Evolutionary conservation across 768 basidiomycete genomes (phyloP).

Genomic region (Leccinum arenicola): DNA sequence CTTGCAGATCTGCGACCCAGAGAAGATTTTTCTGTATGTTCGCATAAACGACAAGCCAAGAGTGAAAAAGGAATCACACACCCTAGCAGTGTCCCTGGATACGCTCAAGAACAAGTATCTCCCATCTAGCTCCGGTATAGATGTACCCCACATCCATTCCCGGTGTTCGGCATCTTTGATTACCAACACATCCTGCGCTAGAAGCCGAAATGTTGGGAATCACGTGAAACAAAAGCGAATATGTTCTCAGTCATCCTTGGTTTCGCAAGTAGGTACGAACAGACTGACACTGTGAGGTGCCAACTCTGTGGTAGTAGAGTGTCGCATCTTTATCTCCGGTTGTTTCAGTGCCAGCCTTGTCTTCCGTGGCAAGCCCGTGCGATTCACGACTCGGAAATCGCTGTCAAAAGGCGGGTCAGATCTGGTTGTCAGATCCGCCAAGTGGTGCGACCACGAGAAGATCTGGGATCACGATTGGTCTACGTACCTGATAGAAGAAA

Average conservation of each 20-base stretch:
- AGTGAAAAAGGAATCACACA: constrained; percentile 28
- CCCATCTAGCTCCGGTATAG: constrained; percentile 58
- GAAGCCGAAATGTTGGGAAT: constrained; percentile 1
- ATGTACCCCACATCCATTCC: constrained; percentile 59
- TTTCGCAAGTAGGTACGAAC: not conserved
- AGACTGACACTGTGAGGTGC: constrained; percentile 62
- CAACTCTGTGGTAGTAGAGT: constrained; percentile 74
- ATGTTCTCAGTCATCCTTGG: constrained; percentile 6
- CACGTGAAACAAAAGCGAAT: not conserved
- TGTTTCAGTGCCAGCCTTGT: constrained; percentile 56
- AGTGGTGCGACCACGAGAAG: not conserved
- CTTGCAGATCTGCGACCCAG: constrained; percentile 68
- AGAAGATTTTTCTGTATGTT: constrained; percentile 64
- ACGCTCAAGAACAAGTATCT: constrained; percentile 58
- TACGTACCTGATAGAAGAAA: constrained; percentile 73
- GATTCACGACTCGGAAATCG: constrained; percentile 55
- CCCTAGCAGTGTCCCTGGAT: constrained; percentile 60
- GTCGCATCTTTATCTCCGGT: constrained; percentile 63
- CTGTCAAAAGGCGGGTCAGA: constrained; percentile 23
- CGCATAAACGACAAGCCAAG: not conserved
- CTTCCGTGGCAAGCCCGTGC: constrained; percentile 45
- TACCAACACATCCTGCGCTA: constrained; percentile 69
- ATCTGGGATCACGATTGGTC: not conserved
- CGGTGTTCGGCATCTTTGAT: constrained; percentile 62
- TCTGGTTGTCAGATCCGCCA: not conserved